Conservation (phyloP, 78 protist species). For the Dictyostelium brefeldianum region DNA sequence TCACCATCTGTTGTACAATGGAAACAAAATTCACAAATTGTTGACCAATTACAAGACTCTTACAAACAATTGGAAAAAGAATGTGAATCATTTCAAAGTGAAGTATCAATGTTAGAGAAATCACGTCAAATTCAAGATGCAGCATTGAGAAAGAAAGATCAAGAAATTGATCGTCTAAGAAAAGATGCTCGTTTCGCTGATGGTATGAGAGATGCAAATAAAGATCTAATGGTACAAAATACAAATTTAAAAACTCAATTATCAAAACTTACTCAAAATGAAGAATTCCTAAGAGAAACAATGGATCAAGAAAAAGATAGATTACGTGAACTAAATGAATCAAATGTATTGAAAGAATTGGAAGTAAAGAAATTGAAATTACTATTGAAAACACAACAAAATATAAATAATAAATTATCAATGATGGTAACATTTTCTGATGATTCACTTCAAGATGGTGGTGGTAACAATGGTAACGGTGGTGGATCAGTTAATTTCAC, state of each 20-base stretch:
- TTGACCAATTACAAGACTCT: constrained; percentile 48
- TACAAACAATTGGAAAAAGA: constrained; percentile 52
- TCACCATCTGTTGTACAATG: not conserved
- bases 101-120: constrained; percentile 43
- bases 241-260: constrained; percentile 37
- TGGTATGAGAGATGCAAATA: constrained; percentile 76
- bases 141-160: constrained; percentile 40
- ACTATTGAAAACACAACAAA: constrained; percentile 68
- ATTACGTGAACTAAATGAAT: constrained; percentile 1
- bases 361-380: constrained; percentile 65
- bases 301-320: constrained; percentile 64
- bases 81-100: constrained; percentile 38
- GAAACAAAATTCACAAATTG: constrained; percentile 36
- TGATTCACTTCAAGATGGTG: not conserved
- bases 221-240: constrained; percentile 71
- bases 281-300: constrained; percentile 32
- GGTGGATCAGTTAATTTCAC: constrained; percentile 17
- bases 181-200: constrained; percentile 54
- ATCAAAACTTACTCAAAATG: constrained; percentile 16
- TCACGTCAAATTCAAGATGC: constrained; percentile 16
- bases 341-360: constrained; percentile 40
- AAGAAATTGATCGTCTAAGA: constrained; percentile 43
- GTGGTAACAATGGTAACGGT: not conserved
- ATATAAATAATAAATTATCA: constrained; percentile 56
- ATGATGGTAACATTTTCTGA: constrained; percentile 69